phyloP scores from a whole-genome alignment of 306 rosid species.

The Hippophae rhamnoides region DNA sequence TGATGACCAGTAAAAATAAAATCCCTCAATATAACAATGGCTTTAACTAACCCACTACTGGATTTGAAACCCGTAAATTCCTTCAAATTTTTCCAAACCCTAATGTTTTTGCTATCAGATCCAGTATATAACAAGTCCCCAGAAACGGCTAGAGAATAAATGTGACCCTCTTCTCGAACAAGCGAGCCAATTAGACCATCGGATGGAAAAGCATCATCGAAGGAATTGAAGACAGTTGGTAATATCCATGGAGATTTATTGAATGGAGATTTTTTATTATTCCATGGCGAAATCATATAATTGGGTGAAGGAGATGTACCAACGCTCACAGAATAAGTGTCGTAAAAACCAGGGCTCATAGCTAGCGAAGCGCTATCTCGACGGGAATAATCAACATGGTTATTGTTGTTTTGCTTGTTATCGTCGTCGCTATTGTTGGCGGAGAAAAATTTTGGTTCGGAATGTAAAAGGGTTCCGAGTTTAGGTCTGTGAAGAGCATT shows the following conservation, averaged over 20 bases:
- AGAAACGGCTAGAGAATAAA: constrained; percentile 65
- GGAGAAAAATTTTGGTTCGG: constrained; percentile 32
- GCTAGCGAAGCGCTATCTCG: constrained; percentile 26
- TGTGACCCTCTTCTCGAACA: constrained; percentile 73
- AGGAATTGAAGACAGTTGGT: constrained; percentile 1
- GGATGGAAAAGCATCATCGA: constrained; percentile 3
- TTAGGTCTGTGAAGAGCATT: constrained; percentile 24
- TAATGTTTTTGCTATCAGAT: constrained; percentile 78
- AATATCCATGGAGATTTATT: constrained; percentile 65
- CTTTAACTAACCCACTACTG: constrained; percentile 64
- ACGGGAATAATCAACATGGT: neutral
- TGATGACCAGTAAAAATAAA: constrained; percentile 84
- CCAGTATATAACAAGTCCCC: constrained; percentile 74
- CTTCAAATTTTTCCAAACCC: constrained; percentile 77
- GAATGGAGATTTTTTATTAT: constrained; percentile 40
- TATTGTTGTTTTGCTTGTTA: neutral
- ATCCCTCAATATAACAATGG: constrained; percentile 51
- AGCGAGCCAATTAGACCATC: constrained; percentile 65
- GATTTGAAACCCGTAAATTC: constrained; percentile 76
- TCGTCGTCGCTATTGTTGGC: neutral
- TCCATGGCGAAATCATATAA: constrained; percentile 53
- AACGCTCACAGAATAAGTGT: constrained; percentile 17
- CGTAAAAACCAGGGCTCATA: constrained; percentile 7
- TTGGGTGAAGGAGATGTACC: constrained; percentile 39
- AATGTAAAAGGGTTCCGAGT: constrained; percentile 40